Evolutionary conservation across 208 protist genomes (phyloP).

Genomic region (Trypanosoma brucei): DNA sequence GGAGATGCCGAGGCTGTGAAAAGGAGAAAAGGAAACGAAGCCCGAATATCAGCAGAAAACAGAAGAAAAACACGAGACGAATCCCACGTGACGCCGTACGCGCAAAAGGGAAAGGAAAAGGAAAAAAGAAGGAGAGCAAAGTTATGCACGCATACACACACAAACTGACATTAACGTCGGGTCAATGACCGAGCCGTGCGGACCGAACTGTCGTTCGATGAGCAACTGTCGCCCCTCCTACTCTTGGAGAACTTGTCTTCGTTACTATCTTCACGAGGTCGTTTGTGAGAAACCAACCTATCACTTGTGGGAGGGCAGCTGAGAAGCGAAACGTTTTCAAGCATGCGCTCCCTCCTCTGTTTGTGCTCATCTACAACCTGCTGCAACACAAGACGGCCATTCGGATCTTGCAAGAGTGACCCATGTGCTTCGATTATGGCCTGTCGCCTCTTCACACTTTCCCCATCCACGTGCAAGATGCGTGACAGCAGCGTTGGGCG

Average conservation of each 20-base stretch:
- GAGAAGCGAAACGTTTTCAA: constrained; percentile 14
- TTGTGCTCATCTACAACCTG: constrained; percentile 27
- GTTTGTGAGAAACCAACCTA: constrained; percentile 13
- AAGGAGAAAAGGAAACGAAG: constrained; percentile 1
- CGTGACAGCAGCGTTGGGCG: constrained; percentile 82
- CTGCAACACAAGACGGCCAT: constrained; percentile 28
- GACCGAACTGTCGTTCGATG: constrained; percentile 23
- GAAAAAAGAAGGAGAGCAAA: neutral
- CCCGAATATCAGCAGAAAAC: neutral
- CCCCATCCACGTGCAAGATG: constrained; percentile 71
- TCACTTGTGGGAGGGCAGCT: constrained; percentile 21
- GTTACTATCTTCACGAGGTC: neutral
- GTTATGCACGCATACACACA: no score
- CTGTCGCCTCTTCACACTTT: constrained; percentile 47
- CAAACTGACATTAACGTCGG: neutral
- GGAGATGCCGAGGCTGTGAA: neutral
- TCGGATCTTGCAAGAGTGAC: constrained; percentile 18
- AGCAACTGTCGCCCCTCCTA: neutral
- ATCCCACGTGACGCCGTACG: neutral
- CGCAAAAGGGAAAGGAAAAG: neutral
- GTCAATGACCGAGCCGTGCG: neutral
- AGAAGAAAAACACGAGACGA: neutral
- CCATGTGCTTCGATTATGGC: constrained; percentile 44
- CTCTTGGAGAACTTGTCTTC: neutral
- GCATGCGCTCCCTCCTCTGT: constrained; percentile 44